Evolutionary conservation across 164 flowering plant genomes (phyloP), one percentile per base, ranked within the genome.

Genomic region (Kalanchoe fedtschenkoi): DNA sequence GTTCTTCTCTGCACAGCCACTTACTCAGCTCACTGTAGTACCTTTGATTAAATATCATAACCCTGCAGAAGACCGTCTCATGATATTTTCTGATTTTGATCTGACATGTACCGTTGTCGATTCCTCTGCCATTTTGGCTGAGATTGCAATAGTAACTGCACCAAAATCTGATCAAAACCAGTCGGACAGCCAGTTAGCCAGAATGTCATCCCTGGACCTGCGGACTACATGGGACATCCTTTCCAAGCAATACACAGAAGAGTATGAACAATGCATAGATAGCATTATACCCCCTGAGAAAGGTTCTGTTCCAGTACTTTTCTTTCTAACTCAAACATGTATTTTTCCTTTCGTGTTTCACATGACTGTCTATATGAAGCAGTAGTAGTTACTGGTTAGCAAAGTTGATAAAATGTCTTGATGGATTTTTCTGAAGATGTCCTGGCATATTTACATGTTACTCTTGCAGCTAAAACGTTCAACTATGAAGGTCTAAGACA

Each of bases 91-190:
- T 68, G 98, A 93, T 77, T 93, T 90, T 81, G 98, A 93, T 76
- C 75, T 90, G 81, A 93, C 98, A 30, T 90, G 98, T 77, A 79
- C 97, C 19, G 81, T 83, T 62, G 81, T 89, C 75, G 98, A 93
- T 78, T 93, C 98, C 30, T 86, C 95, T 62, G 97, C 98, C 71
- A 80, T 93, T 70, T 82, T 90, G 81, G 98, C 98, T 9, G 95
- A 93, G 74, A 85, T 93, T 69, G 96, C 97, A 30, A 90, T 90
- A 67, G 58, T 82, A 58, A 90, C 86, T 51, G 96, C 89, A 34
- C 89, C 95, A 64, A 93, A 79, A 73, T 74, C 79, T 69, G 95
- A 81, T 62, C 81, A 67, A 56, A 57, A 11, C 75, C 81, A 66
- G 33, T 58, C 77, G 63, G 87, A 80, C 56, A 64, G 62, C 61